Evolutionary conservation across 2,329 filamentous ascomycete species (phyloP), one percentile per base, ranked within the genome.

Genomic region (Alternaria sp.): DNA sequence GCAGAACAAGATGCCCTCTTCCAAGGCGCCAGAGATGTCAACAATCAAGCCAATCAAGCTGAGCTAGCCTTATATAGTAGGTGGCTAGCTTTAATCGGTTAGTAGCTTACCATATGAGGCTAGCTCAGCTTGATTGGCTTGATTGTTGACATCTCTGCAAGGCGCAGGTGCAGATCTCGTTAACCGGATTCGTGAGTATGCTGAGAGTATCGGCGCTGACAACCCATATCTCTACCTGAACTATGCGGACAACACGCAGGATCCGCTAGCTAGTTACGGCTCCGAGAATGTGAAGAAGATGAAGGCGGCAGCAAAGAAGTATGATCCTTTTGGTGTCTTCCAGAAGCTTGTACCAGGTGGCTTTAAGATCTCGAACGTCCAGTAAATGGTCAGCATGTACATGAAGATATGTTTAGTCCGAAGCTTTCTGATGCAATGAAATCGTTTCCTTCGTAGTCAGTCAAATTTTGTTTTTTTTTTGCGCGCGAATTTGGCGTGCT

Each of bases 171-270:
- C 63, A 5, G 60, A 67, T 3, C 57, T 68, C 6, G 34, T 69
- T n/a, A 57, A 61, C 9, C 56, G 57, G 6, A 66, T 68, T 24
- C 54, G 61, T 18, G 61, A 53, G 6, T 69, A 67, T 47, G 65
- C 66, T 4, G 55, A 67, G 14, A 66, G 63, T 20, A 68, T 69
- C 22, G 68, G 66, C 18, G 63, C 66, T 1, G 64, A 64, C 18
- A 71, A 70, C 38, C 67, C 70, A 12, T 73, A 67, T 22, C 42
- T 77, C 3, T 76, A 79, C 30, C 62, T 77, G 16, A 75, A 75
- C 49, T 80, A 80, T 51, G 78, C 67, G 11, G 67, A 70, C 4
- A 56, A 36, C 0, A 64, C 54, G 3, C 69, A 72, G 34, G 61
- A 72, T 36, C 66, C 67, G 3, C 59, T 75, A 0, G 39, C 60